Conservation (phyloP, 148 eudicot genomes). For the Arctostaphylos glauca region DNA sequence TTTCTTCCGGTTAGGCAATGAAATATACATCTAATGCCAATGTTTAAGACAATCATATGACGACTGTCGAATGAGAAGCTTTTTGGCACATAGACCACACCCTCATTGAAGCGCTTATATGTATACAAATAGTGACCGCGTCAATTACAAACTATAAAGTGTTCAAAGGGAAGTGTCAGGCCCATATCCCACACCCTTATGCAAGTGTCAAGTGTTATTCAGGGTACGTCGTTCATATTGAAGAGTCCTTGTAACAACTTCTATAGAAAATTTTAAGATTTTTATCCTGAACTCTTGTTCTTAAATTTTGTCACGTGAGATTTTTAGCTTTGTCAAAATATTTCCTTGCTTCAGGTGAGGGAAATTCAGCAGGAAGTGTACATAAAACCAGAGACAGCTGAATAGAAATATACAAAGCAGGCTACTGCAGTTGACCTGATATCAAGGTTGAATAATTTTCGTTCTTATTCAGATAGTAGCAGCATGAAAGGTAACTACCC, state of each 20-base stretch:
- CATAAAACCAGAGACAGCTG: conserved; percentile 49
- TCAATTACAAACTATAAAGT: neutral
- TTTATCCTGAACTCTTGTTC: neutral
- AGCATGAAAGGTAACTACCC: conserved; percentile 56
- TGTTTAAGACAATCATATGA: neutral
- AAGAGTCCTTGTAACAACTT: neutral
- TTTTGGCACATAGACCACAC: neutral
- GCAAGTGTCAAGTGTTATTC: neutral
- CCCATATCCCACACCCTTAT: neutral
- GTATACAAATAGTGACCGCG: neutral
- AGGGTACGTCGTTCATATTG: neutral
- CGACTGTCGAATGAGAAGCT: neutral
- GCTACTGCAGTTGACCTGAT: conserved; percentile 75
- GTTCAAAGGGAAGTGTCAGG: neutral
- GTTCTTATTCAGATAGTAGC: conserved; percentile 59
- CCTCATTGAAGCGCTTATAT: neutral
- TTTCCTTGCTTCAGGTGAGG: conserved; percentile 48
- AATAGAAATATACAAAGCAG: conserved; percentile 68
- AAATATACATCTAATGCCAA: neutral
- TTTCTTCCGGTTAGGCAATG: neutral
- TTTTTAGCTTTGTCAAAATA: neutral
- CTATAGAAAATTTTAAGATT: neutral
- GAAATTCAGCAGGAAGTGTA: conserved; percentile 67
- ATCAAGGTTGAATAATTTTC: conserved; percentile 62
- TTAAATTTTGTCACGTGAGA: neutral